These are phyloP conservation scores for Boletus barrowsii DNA, from an alignment of 768 basidiomycete species.

Conservation along the genomic window DNA sequence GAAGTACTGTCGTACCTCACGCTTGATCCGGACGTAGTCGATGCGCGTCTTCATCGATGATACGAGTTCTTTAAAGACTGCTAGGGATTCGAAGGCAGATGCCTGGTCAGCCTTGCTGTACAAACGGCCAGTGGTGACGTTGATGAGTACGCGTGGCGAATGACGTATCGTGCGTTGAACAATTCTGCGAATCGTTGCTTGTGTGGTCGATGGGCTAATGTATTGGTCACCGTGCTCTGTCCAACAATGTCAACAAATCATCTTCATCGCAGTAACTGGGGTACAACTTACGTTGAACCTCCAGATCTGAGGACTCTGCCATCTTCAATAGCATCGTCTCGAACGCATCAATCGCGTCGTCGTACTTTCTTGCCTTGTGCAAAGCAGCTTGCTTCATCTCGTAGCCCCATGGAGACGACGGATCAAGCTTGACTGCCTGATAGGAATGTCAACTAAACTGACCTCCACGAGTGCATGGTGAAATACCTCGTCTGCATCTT, in stretches of 20 bases:
- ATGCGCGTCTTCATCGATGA: neutral
- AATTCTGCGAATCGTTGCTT: neutral
- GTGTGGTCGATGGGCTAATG: neutral
- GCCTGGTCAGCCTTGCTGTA: neutral
- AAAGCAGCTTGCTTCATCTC: neutral
- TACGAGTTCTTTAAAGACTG: neutral
- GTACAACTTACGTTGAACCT: neutral
- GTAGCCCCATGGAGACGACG: neutral
- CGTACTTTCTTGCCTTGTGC: neutral
- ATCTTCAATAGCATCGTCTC: neutral
- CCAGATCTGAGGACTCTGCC: neutral
- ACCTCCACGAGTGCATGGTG: neutral
- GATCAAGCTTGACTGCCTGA: neutral
- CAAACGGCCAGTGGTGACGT: neutral
- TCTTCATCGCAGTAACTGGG: neutral
- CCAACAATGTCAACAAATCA: neutral
- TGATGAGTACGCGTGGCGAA: neutral
- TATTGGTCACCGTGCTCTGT: neutral
- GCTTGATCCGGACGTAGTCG: neutral
- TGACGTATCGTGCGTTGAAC: neutral
- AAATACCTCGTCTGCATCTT: neutral
- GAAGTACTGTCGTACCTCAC: neutral
- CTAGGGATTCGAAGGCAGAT: neutral
- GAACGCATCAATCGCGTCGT: neutral
- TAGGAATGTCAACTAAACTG: neutral